Base-by-base conservation (phyloP, 139 green algal genomes). In the Monoraphidium neglectum region DNA sequence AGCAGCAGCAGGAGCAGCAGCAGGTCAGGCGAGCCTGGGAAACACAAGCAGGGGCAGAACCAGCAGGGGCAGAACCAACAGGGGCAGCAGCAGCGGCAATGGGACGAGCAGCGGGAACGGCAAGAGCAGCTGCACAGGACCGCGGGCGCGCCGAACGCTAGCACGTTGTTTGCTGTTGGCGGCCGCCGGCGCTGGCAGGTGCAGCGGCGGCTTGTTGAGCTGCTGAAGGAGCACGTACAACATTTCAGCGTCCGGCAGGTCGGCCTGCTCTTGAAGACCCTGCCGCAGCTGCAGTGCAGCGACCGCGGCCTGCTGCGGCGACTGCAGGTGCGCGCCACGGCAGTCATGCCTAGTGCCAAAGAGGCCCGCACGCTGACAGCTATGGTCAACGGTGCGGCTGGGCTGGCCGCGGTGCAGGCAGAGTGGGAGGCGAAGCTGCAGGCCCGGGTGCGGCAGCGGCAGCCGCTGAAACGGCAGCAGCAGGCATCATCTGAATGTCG, bases 11-110 rank as follows among this genome's bases (percentile, higher is more conserved):
- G 33, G 23, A 36, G 66, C 26, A 57, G 66, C 66, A 57, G 37
- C 38, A 59, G 43, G 21, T n/a, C 37, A 43, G 40, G 54, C 40
- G 1, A 51, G 64, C 36, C 43, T 40, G 4, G 62, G 32, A 30
- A 21, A 69, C 3, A 1, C 62, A 56, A 12, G 13, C 47, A 15
- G 13, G 12, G 47, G 47, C 47, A 15, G 13, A 46, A n/a, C 36
- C 64, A 56, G 64, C 64, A 54, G 47, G 12, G 47, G 16, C 47
- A 56, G 64, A 46, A 72, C 40, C 66, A 61, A 43, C 66, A 37
- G 23, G 21, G 26, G 66, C 35, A 59, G 51, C 21, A 15, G 18
- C 56, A 16, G 56, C 56, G n/a, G 13, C 56, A 16, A 33, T 53
- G 35, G 53, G 28, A 53, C 24, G 32, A 60, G 57, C 37, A 60